phyloP scores from a whole-genome alignment of 2,329 filamentous ascomycete species.

The Podosphaera xanthii region DNA sequence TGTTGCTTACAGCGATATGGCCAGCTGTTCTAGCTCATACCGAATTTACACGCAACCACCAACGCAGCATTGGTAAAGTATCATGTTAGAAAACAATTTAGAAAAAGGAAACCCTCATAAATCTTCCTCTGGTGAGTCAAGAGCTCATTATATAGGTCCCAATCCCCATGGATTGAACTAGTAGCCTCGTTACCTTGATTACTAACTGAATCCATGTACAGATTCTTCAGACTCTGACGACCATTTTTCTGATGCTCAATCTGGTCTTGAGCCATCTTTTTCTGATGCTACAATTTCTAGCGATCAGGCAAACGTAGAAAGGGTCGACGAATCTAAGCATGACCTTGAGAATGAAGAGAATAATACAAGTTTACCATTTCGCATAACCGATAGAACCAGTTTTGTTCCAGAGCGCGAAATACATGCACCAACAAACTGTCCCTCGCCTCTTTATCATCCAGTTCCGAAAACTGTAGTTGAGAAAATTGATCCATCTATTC shows the following conservation, averaged over 20 bases:
- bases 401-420: slow-evolving; percentile 7
- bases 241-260: slow-evolving; percentile 45
- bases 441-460: slow-evolving; percentile 15
- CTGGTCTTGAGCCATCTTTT: slow-evolving; percentile 22
- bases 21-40: too few relatives aligned
- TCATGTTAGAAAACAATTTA: too few relatives aligned
- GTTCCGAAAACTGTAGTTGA: slow-evolving; percentile 35
- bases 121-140: slow-evolving; percentile 27
- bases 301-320: slow-evolving; percentile 35
- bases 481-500: slow-evolving; percentile 28
- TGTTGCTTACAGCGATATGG: too few relatives aligned
- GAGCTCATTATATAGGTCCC: slow-evolving; percentile 36
- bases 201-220: slow-evolving; percentile 5
- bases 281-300: slow-evolving; percentile 23
- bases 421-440: background rate
- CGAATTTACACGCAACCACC: too few relatives aligned
- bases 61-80: too few relatives aligned
- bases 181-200: background rate
- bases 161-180: background rate
- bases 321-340: slow-evolving; percentile 30
- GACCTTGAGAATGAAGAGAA: slow-evolving; percentile 37
- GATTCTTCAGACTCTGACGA: slow-evolving; percentile 42
- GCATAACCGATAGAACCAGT: slow-evolving; percentile 36
- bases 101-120: slow-evolving; percentile 17
- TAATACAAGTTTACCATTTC: slow-evolving; percentile 30